Conservation (phyloP, 306 rosid genomes). For the Clitoria ternatea region DNA sequence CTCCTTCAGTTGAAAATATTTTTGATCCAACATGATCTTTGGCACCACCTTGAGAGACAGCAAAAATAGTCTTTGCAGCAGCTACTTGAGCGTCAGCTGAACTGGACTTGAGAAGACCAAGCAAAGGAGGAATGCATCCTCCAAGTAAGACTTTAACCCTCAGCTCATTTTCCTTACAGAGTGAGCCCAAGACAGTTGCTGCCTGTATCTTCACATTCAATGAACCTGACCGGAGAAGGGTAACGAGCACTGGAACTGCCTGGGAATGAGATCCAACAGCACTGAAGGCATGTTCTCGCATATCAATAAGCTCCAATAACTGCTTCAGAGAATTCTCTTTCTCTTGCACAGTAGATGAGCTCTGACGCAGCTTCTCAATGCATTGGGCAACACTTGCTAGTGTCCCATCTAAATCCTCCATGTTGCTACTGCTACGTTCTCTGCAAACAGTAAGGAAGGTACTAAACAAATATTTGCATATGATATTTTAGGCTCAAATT, state of each 20-base stretch:
- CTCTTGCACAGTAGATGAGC: slow-evolving; percentile 73
- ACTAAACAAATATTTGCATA: slow-evolving; percentile 8
- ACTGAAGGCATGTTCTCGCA: slow-evolving; percentile 94
- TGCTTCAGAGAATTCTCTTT: slow-evolving; percentile 83
- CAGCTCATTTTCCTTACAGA: slow-evolving; percentile 92
- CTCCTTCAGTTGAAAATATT: slow-evolving; percentile 98
- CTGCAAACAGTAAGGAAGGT: slow-evolving; percentile 46
- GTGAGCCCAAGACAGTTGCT: slow-evolving; percentile 91
- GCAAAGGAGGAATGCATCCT: slow-evolving; percentile 98
- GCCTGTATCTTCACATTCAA: slow-evolving; percentile 92
- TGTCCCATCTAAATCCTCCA: slow-evolving; percentile 99
- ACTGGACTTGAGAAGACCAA: slow-evolving; percentile 88
- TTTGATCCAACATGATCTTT: slow-evolving; percentile 96
- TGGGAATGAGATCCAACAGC: slow-evolving; percentile 99
- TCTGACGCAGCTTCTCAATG: slow-evolving; percentile 93
- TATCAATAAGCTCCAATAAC: slow-evolving; percentile 78
- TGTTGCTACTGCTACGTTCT: slow-evolving; percentile 75
- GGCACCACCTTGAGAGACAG: slow-evolving; percentile 94
- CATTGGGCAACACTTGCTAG: slow-evolving; percentile 98
- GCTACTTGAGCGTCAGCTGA: slow-evolving; percentile 90
- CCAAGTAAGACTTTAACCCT: slow-evolving; percentile 98
- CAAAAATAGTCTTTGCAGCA: slow-evolving; percentile 87
- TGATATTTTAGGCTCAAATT: slow-evolving; percentile 16
- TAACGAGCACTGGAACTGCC: slow-evolving; percentile 99
- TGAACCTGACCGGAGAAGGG: slow-evolving; percentile 98